A percentile compares a stretch with the other conserved stretches of the same genome.
phyloP scores from a whole-genome alignment of 176 grass and related monocot genomes.

The Leersia perrieri region DNA sequence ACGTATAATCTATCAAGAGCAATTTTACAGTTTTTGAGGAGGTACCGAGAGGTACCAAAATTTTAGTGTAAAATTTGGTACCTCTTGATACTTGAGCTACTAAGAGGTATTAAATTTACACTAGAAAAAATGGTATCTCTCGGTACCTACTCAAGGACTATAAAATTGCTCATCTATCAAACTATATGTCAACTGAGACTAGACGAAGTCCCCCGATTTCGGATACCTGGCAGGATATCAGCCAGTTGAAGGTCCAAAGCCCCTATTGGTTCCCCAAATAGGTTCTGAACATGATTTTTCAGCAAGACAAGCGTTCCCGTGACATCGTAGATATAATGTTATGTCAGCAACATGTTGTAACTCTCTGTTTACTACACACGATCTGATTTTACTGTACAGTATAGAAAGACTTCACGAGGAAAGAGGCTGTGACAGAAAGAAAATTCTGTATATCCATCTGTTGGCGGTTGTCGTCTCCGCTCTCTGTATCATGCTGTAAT shows the following conservation, averaged over 20 bases:
- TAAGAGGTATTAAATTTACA: no score
- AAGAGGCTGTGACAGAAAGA: constrained; percentile 7
- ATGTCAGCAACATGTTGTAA: neutral
- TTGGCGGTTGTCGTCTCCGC: neutral
- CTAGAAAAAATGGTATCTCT: no score
- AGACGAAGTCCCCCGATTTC: constrained; percentile 29
- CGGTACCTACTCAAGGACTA: no score
- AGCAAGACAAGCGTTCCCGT: neutral
- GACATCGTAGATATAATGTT: constrained; percentile 20
- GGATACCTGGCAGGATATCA: constrained; percentile 57
- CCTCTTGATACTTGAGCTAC: no score
- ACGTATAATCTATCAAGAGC: constrained; percentile 38
- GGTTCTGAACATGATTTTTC: constrained; percentile 30
- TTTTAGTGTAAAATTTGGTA: no score
- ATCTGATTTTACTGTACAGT: constrained; percentile 29
- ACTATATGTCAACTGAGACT: constrained; percentile 40
- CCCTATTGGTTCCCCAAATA: constrained; percentile 72
- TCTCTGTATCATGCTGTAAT: constrained; percentile 22
- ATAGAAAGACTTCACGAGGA: constrained; percentile 6
- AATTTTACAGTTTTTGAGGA: no score
- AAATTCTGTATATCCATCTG: constrained; percentile 34
- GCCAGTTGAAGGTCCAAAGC: constrained; percentile 43
- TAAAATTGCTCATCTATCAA: no score
- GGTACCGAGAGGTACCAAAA: no score
- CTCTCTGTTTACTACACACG: neutral